Conservation (phyloP, 768 basidiomycete species). For the Hemileccinum rubropunctum region DNA sequence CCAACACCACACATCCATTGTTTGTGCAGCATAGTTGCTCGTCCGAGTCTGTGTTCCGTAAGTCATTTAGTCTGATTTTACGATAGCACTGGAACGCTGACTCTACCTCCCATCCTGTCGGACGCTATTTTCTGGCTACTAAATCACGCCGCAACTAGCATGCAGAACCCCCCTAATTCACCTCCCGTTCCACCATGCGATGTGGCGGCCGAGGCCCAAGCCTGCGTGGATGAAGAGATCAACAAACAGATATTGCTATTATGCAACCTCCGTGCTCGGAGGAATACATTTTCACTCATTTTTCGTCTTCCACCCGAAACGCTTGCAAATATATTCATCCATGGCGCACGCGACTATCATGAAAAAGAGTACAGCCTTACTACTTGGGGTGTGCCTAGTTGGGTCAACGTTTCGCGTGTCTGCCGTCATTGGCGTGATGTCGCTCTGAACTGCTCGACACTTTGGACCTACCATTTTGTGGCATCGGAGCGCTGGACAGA, state of each 20-base stretch:
- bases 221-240: neutral
- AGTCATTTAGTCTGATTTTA: no score
- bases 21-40: no score
- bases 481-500: conserved; percentile 33
- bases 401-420: no score
- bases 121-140: no score
- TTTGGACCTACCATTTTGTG: conserved; percentile 39
- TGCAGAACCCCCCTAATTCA: no score
- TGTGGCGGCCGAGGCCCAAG: no score
- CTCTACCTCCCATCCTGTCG: no score
- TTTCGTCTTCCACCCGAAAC: conserved; percentile 12
- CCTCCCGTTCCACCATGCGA: no score
- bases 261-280: neutral
- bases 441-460: conserved; percentile 35
- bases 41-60: no score
- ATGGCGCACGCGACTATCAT: neutral
- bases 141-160: no score
- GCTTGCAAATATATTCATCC: conserved; percentile 13
- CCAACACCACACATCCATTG: no score
- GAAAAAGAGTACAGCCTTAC: neutral
- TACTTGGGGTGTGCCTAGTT: neutral
- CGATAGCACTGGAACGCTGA: no score
- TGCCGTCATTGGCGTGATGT: conserved; percentile 44
- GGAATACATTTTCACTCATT: conserved; percentile 9
- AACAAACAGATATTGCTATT: neutral